Evolutionary conservation across 371 early-diverging fungal genomes (phyloP), one percentile per base, ranked within the genome.

Genomic region (Blakeslea trispora): DNA sequence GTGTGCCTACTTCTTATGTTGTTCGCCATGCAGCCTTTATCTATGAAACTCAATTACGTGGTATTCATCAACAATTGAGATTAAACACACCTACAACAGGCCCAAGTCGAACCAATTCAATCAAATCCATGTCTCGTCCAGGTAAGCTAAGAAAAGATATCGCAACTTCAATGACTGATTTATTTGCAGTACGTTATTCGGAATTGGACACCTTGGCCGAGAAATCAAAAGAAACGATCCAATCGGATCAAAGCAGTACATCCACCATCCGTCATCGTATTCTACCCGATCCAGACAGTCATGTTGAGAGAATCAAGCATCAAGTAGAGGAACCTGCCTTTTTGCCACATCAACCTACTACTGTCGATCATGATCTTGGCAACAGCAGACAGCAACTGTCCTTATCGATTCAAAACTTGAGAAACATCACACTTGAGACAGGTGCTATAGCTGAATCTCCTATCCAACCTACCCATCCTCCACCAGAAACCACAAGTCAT

Each of bases 11-110:
- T 0, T 66, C 78, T 6, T 84, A 81, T 54, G 68, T 86, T 23
- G 76, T 84, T 57, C 74, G 81, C 37, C 83, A 86, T 68, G 83
- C 86, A 19, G 74, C 84, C 0, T 81, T 75, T 48, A 63, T 82
- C 11, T 84, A 83, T 62, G 82, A 86, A 65, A 86, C 77, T 31
- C 86, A 84, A 55, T 63, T 86, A 11, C 82, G 80, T 39, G 86
- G 81, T 9, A 68, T 86, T 21, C 82, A 83, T 14, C 81, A 78
- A 45, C 84, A 82, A 28, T 63, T 79, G 17, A 67, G 77, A 32
- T 39, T 68, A 11, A 73, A 67, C 28, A 67, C 55, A 10, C 63
- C 54, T 31, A 55, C 10, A 11, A 41, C 31, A 1, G 48, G 37
- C 31, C 34, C 57, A 15, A 45, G 24, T 34, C 35, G 57, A 37